These are phyloP conservation scores for Phytopythium delawarense DNA, from an alignment of 352 stramenopile species.

Conservation along the genomic window DNA sequence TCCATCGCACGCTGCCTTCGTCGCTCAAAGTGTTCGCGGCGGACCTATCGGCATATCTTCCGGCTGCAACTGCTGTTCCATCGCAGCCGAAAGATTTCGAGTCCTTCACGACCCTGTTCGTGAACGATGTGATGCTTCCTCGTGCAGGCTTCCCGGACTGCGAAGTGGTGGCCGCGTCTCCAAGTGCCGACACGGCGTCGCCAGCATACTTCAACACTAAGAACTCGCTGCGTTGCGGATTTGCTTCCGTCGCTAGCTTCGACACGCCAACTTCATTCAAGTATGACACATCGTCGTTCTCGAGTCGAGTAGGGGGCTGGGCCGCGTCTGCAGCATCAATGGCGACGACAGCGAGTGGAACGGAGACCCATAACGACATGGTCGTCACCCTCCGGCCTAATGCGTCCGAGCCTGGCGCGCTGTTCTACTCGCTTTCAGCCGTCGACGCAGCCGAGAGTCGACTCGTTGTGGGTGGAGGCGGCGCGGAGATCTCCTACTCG, in stretches of 20 bases:
- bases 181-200: neutral
- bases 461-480: slow-evolving; percentile 42
- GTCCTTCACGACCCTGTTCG: slow-evolving; percentile 45
- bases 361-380: neutral
- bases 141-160: slow-evolving; percentile 62
- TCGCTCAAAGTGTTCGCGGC: slow-evolving; percentile 35
- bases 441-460: slow-evolving; percentile 18
- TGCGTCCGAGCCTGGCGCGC: neutral
- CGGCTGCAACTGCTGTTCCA: slow-evolving; percentile 14
- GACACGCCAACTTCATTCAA: slow-evolving; percentile 5
- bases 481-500: slow-evolving; percentile 40
- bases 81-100: slow-evolving; percentile 24
- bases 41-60: slow-evolving; percentile 45
- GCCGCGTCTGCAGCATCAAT: neutral
- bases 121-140: slow-evolving; percentile 40
- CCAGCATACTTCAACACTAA: neutral
- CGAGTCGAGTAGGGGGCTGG: slow-evolving; percentile 34
- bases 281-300: slow-evolving; percentile 41
- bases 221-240: neutral
- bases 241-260: slow-evolving; percentile 11
- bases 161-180: neutral
- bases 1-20: slow-evolving; percentile 30
- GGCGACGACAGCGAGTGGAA: slow-evolving; percentile 9
- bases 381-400: slow-evolving; percentile 11
- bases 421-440: slow-evolving; percentile 26